phyloP scores from a whole-genome alignment of 2,329 filamentous ascomycete species.

The Cladosporium sphaerospermum region DNA sequence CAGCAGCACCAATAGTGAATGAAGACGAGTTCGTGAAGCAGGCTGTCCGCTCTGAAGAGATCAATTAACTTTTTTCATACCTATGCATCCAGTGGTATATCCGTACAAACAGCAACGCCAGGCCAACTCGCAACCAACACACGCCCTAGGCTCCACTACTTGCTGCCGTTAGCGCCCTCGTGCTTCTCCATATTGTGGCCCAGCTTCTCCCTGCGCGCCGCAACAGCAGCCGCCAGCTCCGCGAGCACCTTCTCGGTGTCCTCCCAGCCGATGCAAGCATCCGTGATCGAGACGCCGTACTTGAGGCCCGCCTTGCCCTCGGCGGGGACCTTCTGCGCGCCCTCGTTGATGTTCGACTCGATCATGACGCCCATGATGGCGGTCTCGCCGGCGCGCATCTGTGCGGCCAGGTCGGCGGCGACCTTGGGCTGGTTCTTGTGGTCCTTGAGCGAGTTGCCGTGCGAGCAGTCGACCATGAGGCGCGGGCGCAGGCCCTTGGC shows the following conservation, averaged over 20 bases:
- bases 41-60: no score
- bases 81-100: no score
- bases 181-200: conserved; percentile 21
- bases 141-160: no score
- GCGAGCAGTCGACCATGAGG: conserved; percentile 98
- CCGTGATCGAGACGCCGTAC: conserved; percentile 90
- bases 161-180: conserved; percentile 23
- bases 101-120: no score
- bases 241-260: conserved; percentile 74
- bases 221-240: conserved; percentile 74
- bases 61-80: no score
- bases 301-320: conserved; percentile 74
- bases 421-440: conserved; percentile 97
- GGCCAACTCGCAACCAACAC: no score
- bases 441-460: conserved; percentile 96
- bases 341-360: conserved; percentile 93
- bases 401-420: conserved; percentile 71
- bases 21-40: no score
- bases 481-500: conserved; percentile 82
- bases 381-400: conserved; percentile 79
- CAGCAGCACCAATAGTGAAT: no score
- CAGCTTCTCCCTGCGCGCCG: conserved; percentile 58
- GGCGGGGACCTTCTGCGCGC: conserved; percentile 67
- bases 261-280: conserved; percentile 94
- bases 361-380: conserved; percentile 97